Conservation (phyloP, 2,329 filamentous ascomycete genomes). For the Paecilomyces fulvus region DNA sequence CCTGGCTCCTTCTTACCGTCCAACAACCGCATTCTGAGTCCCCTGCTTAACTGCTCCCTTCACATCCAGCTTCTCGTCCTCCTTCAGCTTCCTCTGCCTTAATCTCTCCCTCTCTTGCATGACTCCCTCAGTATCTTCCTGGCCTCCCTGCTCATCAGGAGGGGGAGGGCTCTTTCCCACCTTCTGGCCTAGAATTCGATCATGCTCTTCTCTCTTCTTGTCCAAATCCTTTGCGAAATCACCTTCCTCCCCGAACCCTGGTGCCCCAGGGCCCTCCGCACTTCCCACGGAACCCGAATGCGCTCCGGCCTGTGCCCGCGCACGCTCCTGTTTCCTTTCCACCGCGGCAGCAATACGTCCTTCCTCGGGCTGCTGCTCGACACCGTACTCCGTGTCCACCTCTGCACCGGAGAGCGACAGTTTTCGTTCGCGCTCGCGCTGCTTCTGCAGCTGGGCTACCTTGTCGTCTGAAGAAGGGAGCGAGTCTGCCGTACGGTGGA, state of each 20-base stretch:
- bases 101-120: constrained; percentile 17
- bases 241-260: constrained; percentile 23
- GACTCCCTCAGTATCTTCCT: constrained; percentile 5
- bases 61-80: constrained; percentile 21
- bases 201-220: constrained; percentile 26
- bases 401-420: constrained; percentile 12
- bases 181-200: constrained; percentile 19
- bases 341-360: constrained; percentile 27
- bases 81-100: constrained; percentile 17
- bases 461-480: constrained; percentile 19
- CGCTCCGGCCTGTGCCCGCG: constrained; percentile 22
- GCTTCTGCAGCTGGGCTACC: constrained; percentile 10
- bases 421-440: constrained; percentile 10
- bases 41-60: constrained; percentile 17
- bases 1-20: not conserved
- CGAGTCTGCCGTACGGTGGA: constrained; percentile 19
- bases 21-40: constrained; percentile 20
- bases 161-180: constrained; percentile 12
- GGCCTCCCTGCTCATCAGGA: constrained; percentile 6
- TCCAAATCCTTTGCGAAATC: constrained; percentile 25
- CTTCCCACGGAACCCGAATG: constrained; percentile 28
- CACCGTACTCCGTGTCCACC: constrained; percentile 27
- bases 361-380: constrained; percentile 28
- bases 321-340: constrained; percentile 14
- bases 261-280: constrained; percentile 17